Evolutionary conservation across 2,329 filamentous ascomycete genomes (phyloP), one percentile per base, ranked within the genome.

Genomic region (Fusarium sp.): DNA sequence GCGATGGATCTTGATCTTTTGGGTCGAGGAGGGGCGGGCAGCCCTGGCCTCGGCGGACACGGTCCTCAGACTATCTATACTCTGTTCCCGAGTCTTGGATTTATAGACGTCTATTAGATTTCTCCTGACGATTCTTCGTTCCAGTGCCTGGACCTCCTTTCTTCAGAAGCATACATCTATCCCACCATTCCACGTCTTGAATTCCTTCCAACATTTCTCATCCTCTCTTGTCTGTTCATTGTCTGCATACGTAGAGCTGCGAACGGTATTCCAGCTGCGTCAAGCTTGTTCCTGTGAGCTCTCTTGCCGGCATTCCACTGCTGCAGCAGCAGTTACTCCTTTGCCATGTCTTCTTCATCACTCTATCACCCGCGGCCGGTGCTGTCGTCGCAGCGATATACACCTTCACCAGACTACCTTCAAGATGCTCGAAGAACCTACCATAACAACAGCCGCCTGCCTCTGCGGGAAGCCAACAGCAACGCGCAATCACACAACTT

Each of bases 391-490:
- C 87, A 89, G 79, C 84, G 85, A 76, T 88, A 86, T 78, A 87
- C 86, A 63, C 82, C 84, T 68, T 81, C 84, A 16, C 79, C 83
- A 66, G 87, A 88, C 62, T 88, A 87, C 75, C 75, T 84, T 73
- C 70, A 74, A 74, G 87, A 88, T 74, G 78, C 80, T 65, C 84
- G 86, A 65, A 84, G 86, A 73, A 82, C 82, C 60, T 73, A 73
- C 73, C 81, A 80, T 78, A 77, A 82, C 77, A 73, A 70, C 59
- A 79, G 79, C 74, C 78, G 86, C 69, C 82, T 85, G 69, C 88
- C 88, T 33, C 84, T 90, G 40, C 83, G 86, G 66, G 88, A 90
- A 76, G 85, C 87, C 22, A 87, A 85, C 14, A 85, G 86, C 76
- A 90, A 90, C 79, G 82, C 85, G 56, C 88, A 90, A 77, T 78